Base-by-base conservation (phyloP, 495 filamentous ascomycete genomes). In the Parathielavia appendiculata region DNA sequence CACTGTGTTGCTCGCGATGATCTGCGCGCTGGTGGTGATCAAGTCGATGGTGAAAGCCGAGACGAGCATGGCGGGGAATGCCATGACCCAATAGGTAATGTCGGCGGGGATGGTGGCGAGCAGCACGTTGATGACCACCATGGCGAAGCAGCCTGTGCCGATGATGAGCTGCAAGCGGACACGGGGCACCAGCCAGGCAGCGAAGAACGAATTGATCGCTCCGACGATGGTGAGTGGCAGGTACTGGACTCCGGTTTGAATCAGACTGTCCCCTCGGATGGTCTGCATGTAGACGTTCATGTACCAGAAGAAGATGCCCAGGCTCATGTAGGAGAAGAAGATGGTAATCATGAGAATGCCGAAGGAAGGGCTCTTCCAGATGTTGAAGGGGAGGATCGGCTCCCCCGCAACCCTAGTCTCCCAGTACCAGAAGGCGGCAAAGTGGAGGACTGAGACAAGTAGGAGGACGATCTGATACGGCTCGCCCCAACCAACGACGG, bases 1-100 rank as follows among this genome's bases (percentile, higher is more conserved):
- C 5, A 82, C 80, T 0, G 71, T 71, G 52, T 81, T 81, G 45
- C 76, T 81, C 8, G 77, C 80, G 58, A 82, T 81, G 51, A 82
- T 81, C 51, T 82, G 79, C 0, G 74, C 75, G 8, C 75, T 76
- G 0, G 76, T 78, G 50, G 73, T 76, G 19, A 78, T 72, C 2
- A 83, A 69, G 58, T 83, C 80, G 0, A 75, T 76, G 58, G 73
- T 77, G 49, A 81, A 75, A 0, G 73, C 63, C 44, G 73, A 70
- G 2, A 83, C 56, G 10, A 81, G 57, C 12, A 73, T 72, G 6
- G 76, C 78, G 1, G 77, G 78, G 60, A 83, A 83, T 0, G 76
- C 63, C 45, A 76, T 75, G 1, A 73, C 69, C 79, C 79, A 82
- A 63, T 81, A 82, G 5, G 61, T 72, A 55, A 80, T 75, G 10